Conservation (phyloP, 225 moss, liverwort and hornwort genomes). For the Pseudisothecium myosuroides region DNA sequence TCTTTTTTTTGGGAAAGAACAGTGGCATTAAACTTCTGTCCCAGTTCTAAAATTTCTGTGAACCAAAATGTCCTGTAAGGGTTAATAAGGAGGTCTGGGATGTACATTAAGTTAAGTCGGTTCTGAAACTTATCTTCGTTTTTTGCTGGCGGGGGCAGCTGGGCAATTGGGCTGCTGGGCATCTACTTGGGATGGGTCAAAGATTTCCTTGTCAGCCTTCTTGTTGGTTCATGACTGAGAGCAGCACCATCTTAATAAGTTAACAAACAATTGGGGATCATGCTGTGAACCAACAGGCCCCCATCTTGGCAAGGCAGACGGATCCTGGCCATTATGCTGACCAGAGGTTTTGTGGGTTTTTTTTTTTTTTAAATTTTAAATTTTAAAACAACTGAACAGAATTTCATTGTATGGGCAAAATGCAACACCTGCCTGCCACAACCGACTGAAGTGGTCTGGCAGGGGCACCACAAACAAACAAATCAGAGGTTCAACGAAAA, state of each 20-base stretch:
- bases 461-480: too few relatives aligned
- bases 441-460: too few relatives aligned
- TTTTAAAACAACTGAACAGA: too few relatives aligned
- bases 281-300: neutral
- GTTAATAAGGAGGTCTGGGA: neutral
- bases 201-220: conserved; percentile 2
- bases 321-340: neutral
- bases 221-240: neutral
- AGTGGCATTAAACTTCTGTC: too few relatives aligned
- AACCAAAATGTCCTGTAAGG: neutral
- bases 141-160: neutral
- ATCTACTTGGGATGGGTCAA: neutral
- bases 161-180: neutral
- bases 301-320: neutral
- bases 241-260: neutral
- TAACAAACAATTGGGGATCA: neutral
- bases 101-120: neutral
- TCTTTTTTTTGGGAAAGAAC: too few relatives aligned
- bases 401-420: too few relatives aligned
- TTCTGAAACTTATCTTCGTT: neutral
- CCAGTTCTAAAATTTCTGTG: too few relatives aligned
- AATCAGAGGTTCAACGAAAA: neutral
- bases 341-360: neutral
- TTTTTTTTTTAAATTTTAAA: too few relatives aligned
- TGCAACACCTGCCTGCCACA: too few relatives aligned